A percentile compares a stretch with the other conserved stretches of the same genome.
Conservation (phyloP, 2,329 filamentous ascomycete genomes). For the Fusarium sp. region DNA sequence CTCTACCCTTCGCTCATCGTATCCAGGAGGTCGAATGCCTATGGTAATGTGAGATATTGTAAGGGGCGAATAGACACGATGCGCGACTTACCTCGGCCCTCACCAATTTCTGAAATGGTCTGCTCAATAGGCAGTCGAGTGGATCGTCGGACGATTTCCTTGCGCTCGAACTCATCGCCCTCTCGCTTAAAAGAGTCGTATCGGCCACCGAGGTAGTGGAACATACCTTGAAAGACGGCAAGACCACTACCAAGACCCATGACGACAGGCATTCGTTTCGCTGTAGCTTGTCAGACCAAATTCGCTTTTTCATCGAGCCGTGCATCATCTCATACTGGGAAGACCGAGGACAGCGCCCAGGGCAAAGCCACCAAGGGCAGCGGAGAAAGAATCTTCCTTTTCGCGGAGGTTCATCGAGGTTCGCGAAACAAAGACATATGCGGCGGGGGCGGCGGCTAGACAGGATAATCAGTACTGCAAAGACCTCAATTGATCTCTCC, state of each 20-base stretch:
- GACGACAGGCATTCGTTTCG: slow-evolving; percentile 72
- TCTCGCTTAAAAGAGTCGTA: slow-evolving; percentile 64
- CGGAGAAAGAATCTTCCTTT: slow-evolving; percentile 83
- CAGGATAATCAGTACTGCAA: slow-evolving; percentile 49
- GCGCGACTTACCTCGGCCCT: slow-evolving; percentile 78
- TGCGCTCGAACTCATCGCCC: slow-evolving; percentile 78
- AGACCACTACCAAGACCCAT: slow-evolving; percentile 72
- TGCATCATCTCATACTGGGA: slow-evolving; percentile 74
- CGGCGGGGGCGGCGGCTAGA: slow-evolving; percentile 69
- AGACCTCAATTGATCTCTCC: slow-evolving; percentile 33
- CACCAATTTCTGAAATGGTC: slow-evolving; percentile 83
- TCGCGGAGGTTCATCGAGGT: slow-evolving; percentile 86
- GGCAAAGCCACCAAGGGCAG: slow-evolving; percentile 79
- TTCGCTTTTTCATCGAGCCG: slow-evolving; percentile 3
- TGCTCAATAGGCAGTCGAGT: slow-evolving; percentile 80
- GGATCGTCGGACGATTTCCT: slow-evolving; percentile 78
- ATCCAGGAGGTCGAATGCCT: slow-evolving; percentile 86
- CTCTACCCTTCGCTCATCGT: slow-evolving; percentile 84
- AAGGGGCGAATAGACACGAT: background rate
- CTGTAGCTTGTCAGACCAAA: slow-evolving; percentile 44
- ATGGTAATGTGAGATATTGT: slow-evolving; percentile 32
- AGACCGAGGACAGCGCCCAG: slow-evolving; percentile 79
- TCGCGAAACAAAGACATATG: slow-evolving; percentile 80
- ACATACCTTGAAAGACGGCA: slow-evolving; percentile 68
- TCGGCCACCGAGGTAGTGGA: slow-evolving; percentile 75